A percentile compares a stretch with the other conserved stretches of the same genome.
These are phyloP conservation scores for Thielaviopsis punctulata DNA, from an alignment of 2,329 filamentous ascomycete species.

Conservation along the genomic window DNA sequence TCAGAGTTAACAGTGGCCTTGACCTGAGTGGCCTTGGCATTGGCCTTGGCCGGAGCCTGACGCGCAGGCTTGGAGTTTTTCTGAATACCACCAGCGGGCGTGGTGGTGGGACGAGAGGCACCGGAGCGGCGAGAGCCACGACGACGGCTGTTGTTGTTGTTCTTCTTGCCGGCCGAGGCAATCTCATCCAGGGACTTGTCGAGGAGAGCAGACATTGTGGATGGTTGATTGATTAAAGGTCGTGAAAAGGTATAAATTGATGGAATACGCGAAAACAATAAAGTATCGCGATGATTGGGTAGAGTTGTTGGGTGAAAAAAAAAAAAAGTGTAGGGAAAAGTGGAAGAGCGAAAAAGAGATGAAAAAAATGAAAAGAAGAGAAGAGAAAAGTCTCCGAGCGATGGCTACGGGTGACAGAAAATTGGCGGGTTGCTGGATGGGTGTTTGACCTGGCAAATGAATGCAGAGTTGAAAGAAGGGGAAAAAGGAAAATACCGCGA, in stretches of 20 bases:
- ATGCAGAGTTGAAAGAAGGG: constrained; percentile 16
- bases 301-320: not conserved
- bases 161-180: constrained; percentile 56
- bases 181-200: constrained; percentile 97
- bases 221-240: constrained; percentile 11
- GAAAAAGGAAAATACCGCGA: constrained; percentile 7
- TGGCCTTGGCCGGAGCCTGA: constrained; percentile 37
- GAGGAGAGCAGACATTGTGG: constrained; percentile 81
- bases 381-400: not conserved
- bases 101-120: constrained; percentile 34
- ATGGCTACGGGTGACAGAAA: not conserved
- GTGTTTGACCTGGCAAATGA: not conserved
- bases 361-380: not conserved
- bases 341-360: not conserved
- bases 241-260: constrained; percentile 4
- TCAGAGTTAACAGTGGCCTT: constrained; percentile 50
- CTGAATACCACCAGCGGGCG: constrained; percentile 71
- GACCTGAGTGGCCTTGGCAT: constrained; percentile 29
- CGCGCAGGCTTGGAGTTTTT: constrained; percentile 54
- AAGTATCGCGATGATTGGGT: not conserved
- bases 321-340: no score
- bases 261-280: not conserved
- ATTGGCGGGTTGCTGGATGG: not conserved
- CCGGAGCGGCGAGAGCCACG: constrained; percentile 32
- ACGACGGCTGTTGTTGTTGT: constrained; percentile 39